A percentile compares a stretch with the other conserved stretches of the same genome.
These are phyloP conservation scores for Colletotrichum sp. DNA, from an alignment of 2,329 filamentous ascomycete species.

Conservation along the genomic window DNA sequence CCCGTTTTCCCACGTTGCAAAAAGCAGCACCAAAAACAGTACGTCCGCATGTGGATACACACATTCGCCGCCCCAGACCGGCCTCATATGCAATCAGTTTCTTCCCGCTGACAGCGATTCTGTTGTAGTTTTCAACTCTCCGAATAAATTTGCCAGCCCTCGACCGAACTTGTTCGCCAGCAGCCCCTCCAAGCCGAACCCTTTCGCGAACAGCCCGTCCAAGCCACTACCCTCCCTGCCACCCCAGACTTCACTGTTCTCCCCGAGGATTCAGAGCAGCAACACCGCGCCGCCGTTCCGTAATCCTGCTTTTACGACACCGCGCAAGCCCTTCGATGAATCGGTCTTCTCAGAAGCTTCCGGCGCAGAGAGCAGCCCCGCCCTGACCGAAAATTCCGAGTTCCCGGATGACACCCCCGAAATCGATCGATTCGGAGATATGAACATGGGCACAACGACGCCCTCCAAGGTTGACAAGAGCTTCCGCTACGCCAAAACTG, in stretches of 20 bases:
- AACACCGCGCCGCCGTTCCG: constrained; percentile 59
- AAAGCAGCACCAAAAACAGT: constrained; percentile 45
- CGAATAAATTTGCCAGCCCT: constrained; percentile 35
- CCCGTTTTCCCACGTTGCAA: constrained; percentile 62
- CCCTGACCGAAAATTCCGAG: constrained; percentile 62
- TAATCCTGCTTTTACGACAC: constrained; percentile 70
- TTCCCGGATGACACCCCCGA: constrained; percentile 59
- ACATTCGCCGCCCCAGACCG: not conserved
- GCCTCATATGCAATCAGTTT: not conserved
- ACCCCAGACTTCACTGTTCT: constrained; percentile 52
- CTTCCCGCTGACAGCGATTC: not conserved
- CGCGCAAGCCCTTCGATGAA: constrained; percentile 62
- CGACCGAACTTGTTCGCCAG: constrained; percentile 40
- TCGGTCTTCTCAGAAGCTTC: constrained; percentile 60
- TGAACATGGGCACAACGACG: constrained; percentile 50
- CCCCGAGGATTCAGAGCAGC: constrained; percentile 45
- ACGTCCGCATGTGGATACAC: constrained; percentile 25
- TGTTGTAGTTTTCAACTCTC: constrained; percentile 40
- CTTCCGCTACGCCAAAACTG: constrained; percentile 47
- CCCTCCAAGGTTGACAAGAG: constrained; percentile 52
- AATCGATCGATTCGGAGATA: constrained; percentile 48
- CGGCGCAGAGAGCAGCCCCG: constrained; percentile 65
- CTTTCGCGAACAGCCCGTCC: constrained; percentile 39
- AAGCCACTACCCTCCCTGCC: constrained; percentile 45
- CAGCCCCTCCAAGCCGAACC: constrained; percentile 26